Base-by-base conservation (phyloP, 2,329 filamentous ascomycete species). In the Stemphylium beticola region DNA sequence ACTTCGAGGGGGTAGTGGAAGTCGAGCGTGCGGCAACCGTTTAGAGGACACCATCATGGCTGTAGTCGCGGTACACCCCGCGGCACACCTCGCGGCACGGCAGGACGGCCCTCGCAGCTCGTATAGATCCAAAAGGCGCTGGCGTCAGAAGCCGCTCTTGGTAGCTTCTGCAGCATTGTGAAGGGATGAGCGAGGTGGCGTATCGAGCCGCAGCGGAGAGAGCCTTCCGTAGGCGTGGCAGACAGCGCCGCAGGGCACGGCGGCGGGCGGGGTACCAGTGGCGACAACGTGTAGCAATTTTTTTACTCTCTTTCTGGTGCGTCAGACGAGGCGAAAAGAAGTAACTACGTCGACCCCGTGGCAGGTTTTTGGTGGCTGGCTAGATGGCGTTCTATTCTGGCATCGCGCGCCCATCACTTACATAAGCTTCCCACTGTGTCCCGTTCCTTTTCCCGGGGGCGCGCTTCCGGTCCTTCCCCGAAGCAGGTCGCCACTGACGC, bases 401-500 rank as follows among this genome's bases (percentile, higher is more conserved):
- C 14, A 14, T 18, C 26, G 29, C n/a, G 20, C 36, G 34, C 8
- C 8, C 17, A 10, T 33, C 9, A 5, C 15, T 47, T 52, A 47
- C 48, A 55, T 52, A 52, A 55, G 37, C 48, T 22, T 2, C 31
- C 31, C 34, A 14, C 29, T 36, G 42, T 7, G 22, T 22, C 32
- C 26, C 48, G 15, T 26, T 24, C 37, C 15, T 29, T 17, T 38
- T 24, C 12, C 31, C 45, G n/a, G 24, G 49, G 26, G 32, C 20
- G 26, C 26, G 26, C 4, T 8, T 11, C 26, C 8, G 10, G 26
- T 2, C 36, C 31, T 32, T 47, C 43, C 31, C 11, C 18, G 33
- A 36, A 18, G 10, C 40, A 15, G 12, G 29, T 15, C 29, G 18
- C 45, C 51, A 51, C 32, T 31, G 43, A 44, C 37, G 42, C 53